Evolutionary conservation across 768 basidiomycete genomes (phyloP), one percentile per base, ranked within the genome.

Genomic region (Naganishia friedmannii): DNA sequence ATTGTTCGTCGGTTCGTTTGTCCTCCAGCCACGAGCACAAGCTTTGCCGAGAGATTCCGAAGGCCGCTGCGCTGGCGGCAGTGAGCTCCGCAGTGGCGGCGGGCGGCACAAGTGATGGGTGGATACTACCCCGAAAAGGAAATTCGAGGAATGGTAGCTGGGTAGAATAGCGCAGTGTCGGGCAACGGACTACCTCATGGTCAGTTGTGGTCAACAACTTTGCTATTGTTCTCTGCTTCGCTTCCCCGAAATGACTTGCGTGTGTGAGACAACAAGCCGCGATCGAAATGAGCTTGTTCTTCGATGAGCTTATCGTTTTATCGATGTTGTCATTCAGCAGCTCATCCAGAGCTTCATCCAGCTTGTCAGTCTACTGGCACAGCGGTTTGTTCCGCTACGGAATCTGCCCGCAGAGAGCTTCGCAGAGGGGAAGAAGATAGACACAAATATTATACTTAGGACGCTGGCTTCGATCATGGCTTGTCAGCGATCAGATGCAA

Each of bases 251-350:
- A 51, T 51, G 48, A 51, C 21, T 46, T 26, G 48, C 48, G 48
- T 26, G 12, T 42, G 48, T 51, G 48, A 51, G 48, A 51, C 48
- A 51, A 42, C 7, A 4, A 21, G 48, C 48, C 19, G 48, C 48
- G 48, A 51, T 51, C 48, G 48, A 51, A 26, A 51, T n/a, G 48
- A 51, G 48, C 48, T 51, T 51, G 48, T 51, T 42, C 42, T 42
- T 42, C 15, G 42, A 42, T 10, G 42, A 42, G 42, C 34, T 37
- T 37, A 37, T n/a, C n/a, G 34, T 4, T 37, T 51, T 4, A 6
- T 53, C 7, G 53, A 23, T 29, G 28, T 53, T 8, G 53, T 53
- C n/a, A n/a, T n/a, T n/a, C 42, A 42, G 34, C 15, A 42, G 15
- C 42, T 17, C 42, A 42, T 13, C 2, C 42, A 42, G 15, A 42